Evolutionary conservation across 2,329 filamentous ascomycete species (phyloP).

Genomic region (Boeremia exigua): DNA sequence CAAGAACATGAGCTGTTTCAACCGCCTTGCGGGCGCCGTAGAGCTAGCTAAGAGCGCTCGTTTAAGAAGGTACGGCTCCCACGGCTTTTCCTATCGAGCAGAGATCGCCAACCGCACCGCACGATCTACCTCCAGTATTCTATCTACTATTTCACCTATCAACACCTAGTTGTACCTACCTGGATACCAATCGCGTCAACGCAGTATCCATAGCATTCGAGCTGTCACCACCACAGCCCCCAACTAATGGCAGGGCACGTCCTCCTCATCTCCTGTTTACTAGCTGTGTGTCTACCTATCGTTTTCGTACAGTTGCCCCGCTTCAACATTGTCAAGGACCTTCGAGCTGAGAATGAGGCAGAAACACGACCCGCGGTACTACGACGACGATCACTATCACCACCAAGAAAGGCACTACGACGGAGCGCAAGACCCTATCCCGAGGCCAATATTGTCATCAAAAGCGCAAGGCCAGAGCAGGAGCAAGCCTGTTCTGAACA

Average conservation of each 20-base stretch:
- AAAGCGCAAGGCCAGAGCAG: not conserved
- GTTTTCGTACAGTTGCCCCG: slow-evolving; percentile 31
- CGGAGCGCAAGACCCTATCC: slow-evolving; percentile 8
- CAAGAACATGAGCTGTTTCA: not conserved
- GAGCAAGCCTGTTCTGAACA: not conserved
- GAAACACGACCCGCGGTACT: slow-evolving; percentile 24
- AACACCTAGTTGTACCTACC: not conserved
- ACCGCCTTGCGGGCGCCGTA: not conserved
- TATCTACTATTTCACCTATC: not conserved
- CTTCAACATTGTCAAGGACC: slow-evolving; percentile 7
- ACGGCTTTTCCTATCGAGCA: not conserved
- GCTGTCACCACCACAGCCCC: not conserved
- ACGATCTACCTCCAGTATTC: not conserved
- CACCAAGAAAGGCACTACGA: slow-evolving; percentile 8
- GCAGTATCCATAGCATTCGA: not conserved
- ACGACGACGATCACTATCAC: slow-evolving; percentile 8
- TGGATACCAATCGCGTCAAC: not conserved
- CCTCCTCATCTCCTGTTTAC: slow-evolving; percentile 25
- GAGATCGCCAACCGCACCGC: not conserved
- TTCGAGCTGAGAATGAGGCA: slow-evolving; percentile 15
- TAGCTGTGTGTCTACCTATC: slow-evolving; percentile 33
- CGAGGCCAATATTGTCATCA: not conserved
- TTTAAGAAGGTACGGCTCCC: not conserved
- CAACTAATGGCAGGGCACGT: slow-evolving; percentile 10
- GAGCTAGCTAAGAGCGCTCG: not conserved